These are phyloP conservation scores for Schizophyllum commune DNA, from an alignment of 1,284 basidiomycete genomes.

Conservation along the genomic window DNA sequence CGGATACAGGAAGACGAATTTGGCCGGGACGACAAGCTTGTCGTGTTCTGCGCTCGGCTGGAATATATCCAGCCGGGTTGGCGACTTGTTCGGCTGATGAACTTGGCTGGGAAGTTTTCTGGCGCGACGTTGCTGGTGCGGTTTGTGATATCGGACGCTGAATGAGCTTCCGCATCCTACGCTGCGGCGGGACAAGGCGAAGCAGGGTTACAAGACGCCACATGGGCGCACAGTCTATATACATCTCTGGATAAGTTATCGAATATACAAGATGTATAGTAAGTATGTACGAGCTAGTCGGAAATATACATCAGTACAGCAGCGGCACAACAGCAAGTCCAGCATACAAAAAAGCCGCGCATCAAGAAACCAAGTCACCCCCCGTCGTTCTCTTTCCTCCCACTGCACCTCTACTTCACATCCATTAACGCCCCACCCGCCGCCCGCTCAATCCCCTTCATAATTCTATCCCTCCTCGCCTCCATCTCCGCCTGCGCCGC, in stretches of 20 bases:
- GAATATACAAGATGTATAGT: neutral
- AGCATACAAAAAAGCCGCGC: neutral
- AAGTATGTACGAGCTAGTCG: neutral
- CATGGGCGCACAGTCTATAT: neutral
- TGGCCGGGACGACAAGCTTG: constrained; percentile 35
- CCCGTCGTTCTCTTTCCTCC: too few relatives aligned
- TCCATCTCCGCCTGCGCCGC: constrained; percentile 17
- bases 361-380: too few relatives aligned
- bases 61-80: constrained; percentile 37
- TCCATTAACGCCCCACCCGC: constrained; percentile 50
- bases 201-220: too few relatives aligned
- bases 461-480: constrained; percentile 37
- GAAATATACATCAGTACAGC: neutral
- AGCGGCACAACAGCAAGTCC: neutral
- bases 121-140: constrained; percentile 40
- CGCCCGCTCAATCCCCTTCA: constrained; percentile 52
- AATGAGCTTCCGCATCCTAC: neutral
- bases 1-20: constrained; percentile 32
- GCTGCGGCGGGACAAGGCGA: too few relatives aligned
- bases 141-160: constrained; percentile 19
- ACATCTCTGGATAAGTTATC: neutral
- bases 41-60: constrained; percentile 42
- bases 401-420: too few relatives aligned
- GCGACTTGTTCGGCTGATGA: constrained; percentile 44
- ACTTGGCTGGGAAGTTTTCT: constrained; percentile 44